phyloP scores from a whole-genome alignment of 192 early-diverging fungal species.

The Spinellus fusiger region DNA sequence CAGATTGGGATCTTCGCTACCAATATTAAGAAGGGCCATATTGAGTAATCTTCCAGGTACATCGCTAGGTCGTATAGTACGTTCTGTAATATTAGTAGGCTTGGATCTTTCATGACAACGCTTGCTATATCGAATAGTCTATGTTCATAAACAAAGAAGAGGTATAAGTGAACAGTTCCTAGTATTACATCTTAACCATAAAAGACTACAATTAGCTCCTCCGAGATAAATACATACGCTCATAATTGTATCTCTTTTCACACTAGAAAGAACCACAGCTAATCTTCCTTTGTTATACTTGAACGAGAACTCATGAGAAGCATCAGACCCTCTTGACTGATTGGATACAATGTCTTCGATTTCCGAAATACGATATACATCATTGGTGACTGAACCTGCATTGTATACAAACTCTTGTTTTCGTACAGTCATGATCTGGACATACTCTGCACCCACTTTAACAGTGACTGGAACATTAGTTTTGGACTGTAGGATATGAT shows the following conservation, averaged over 20 bases:
- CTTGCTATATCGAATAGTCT: constrained; percentile 68
- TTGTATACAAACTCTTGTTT: constrained; percentile 54
- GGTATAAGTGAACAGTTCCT: not conserved
- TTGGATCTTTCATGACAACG: constrained; percentile 62
- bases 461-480: constrained; percentile 69
- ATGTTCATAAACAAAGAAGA: constrained; percentile 27
- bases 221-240: constrained; percentile 11
- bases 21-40: constrained; percentile 87
- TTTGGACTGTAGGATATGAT: constrained; percentile 60
- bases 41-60: constrained; percentile 90
- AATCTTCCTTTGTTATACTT: constrained; percentile 65
- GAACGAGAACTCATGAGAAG: constrained; percentile 71
- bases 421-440: constrained; percentile 68
- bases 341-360: constrained; percentile 29
- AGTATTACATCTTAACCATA: not conserved
- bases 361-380: constrained; percentile 71
- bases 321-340: constrained; percentile 34
- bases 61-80: constrained; percentile 78
- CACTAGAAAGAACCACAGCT: constrained; percentile 61
- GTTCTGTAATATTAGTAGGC: constrained; percentile 56
- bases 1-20: constrained; percentile 73
- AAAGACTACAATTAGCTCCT: not conserved
- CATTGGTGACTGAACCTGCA: constrained; percentile 68
- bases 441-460: constrained; percentile 74
- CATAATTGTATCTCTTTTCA: constrained; percentile 65